Base-by-base conservation (phyloP, 495 filamentous ascomycete genomes). In the Aspergillus coremiiformis region DNA sequence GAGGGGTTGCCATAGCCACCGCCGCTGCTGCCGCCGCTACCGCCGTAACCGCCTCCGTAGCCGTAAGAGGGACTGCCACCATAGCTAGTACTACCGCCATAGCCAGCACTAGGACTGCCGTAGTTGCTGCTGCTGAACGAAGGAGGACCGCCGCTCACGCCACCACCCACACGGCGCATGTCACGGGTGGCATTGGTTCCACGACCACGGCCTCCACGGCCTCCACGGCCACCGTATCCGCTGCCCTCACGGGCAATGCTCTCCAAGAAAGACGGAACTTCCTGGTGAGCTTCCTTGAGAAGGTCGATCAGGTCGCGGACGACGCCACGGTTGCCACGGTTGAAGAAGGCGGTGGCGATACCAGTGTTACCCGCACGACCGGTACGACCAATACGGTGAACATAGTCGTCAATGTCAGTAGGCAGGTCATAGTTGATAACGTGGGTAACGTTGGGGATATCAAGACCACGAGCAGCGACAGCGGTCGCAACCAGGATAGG, bases 381-480 rank as follows among this genome's bases (percentile, higher is more conserved):
- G 52, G 93, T 98, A 91, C 93, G 94, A 84, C 93, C 93, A 66
- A 97, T 98, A 69, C 93, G 89, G 74, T 98, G 93, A 52, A 98
- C 94, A 61, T 98, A 98, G 76, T 98, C 93, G 63, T 98, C 93
- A 60, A 98, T 96, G 65, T 98, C 94, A 44, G 90, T 97, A 51
- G 94, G 94, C 24, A 98, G 82, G 70, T 98, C 93, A 70, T 98
- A 98, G 78, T 97, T 98, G 78, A 98, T 83, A 53, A 98, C 94
- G 75, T 98, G 93, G 45, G 85, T 95, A 56, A 98, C 93, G 59
- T 98, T 97, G 27, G 93, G 93, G 54, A 98, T 97, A 82, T 98
- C 93, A 12, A 97, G 81, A 71, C 78, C 82, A 83, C 93, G 90
- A 58, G 93, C 94, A 57, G 93, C 93, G 61, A 98, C 93, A 62